These are phyloP conservation scores for Eucalyptus lansdowneana DNA, from an alignment of 345 rosid genomes.

Conservation along the genomic window DNA sequence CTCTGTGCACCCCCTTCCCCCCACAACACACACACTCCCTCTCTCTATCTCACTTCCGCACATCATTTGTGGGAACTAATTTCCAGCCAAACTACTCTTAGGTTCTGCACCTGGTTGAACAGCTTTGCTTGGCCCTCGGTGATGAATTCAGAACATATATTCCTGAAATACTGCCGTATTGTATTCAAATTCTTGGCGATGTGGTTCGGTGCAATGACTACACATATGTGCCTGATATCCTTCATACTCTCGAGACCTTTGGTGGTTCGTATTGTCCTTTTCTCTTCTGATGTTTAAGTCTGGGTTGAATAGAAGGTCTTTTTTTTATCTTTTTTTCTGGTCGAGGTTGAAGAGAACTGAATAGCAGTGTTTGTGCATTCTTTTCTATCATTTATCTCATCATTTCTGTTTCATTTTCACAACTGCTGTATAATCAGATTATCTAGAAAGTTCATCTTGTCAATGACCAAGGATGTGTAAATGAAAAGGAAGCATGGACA, in stretches of 20 bases:
- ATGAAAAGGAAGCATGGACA: background rate
- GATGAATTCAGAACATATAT: conserved; percentile 91
- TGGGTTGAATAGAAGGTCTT: background rate
- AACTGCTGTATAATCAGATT: background rate
- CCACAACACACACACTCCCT: background rate
- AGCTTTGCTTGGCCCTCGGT: conserved; percentile 95
- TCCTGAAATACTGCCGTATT: conserved; percentile 84
- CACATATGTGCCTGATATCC: conserved; percentile 75
- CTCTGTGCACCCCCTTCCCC: background rate
- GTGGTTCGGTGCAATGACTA: conserved; percentile 84
- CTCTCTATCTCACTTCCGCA: background rate
- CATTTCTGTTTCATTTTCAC: background rate
- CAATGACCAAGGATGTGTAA: background rate
- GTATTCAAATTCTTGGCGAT: conserved; percentile 87
- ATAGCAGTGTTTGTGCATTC: background rate
- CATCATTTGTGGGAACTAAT: background rate
- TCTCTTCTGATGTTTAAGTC: background rate
- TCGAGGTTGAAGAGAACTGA: background rate
- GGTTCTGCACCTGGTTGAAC: conserved; percentile 97
- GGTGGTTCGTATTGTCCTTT: conserved; percentile 56
- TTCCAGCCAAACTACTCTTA: background rate
- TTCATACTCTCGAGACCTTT: conserved; percentile 90
- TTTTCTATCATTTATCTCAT: background rate
- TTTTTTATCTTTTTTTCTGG: too few relatives aligned
- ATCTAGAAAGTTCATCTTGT: background rate